Base-by-base conservation (phyloP, 2,329 filamentous ascomycete species). In the Coleophoma crateriformis region DNA sequence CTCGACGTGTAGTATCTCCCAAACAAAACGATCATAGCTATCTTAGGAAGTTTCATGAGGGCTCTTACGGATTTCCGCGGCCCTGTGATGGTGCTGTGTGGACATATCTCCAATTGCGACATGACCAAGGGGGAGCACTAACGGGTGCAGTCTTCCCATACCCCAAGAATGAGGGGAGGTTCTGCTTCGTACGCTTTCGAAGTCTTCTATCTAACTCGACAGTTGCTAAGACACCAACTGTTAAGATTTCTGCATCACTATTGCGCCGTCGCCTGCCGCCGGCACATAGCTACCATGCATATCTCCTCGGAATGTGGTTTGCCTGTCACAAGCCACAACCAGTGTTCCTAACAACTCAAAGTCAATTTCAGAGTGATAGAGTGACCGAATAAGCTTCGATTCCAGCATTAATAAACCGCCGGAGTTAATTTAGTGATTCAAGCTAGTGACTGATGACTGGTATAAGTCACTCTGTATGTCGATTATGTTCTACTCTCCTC, bases 401-500 rank as follows among this genome's bases (percentile, higher is more conserved):
- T 27, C 8, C 6, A 10, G 27, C 27, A 27, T 27, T 27, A 10
- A 27, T 27, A 27, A 27, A 4, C 27, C 27, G 8, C 27, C 8
- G 27, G 27, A 27, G 27, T 27, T 27, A 2, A 17, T 41, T 8
- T 19, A 15, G 17, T 41, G n/a, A 17, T 19, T 19, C n/a, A 41
- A 41, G 37, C 15, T 27, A 27, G 5, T 27, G 27, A 27, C 27
- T 27, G 3, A 19, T 19, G 19, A 19, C 19, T 19, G 19, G 19
- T 19, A 19, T 19, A 19, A 2, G 19, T 27, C 27, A 27, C 6
- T 27, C 27, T 3, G 6, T 27, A 19, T 27, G 8, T 27, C 27
- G 27, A 27, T 42, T 37, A 43, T 19, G 13, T 14, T 37, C 50
- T 47, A 43, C 47, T 42, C 19, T 55, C 52, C 35, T 65, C 58